Percentiles rank a stretch among this genome's conserved stretches.
Evolutionary conservation across 2,329 filamentous ascomycete genomes (phyloP).

Genomic region (Phyllosticta paracitricarpa): DNA sequence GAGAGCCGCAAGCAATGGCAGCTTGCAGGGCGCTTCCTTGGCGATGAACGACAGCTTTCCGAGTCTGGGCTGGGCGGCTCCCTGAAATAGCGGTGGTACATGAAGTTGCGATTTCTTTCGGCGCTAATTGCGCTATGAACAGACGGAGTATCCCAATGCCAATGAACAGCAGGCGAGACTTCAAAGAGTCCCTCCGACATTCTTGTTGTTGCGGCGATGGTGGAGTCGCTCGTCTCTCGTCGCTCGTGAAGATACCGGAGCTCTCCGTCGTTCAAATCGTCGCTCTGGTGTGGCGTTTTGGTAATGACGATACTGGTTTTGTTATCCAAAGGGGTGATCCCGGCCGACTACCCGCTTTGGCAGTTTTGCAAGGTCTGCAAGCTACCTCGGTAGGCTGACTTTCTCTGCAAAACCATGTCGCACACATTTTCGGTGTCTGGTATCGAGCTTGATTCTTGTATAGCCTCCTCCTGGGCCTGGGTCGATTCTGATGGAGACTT

Average conservation of each 20-base stretch:
- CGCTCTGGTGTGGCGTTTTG: background rate
- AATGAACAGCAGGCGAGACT: background rate
- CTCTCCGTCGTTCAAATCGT: background rate
- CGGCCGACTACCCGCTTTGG: background rate
- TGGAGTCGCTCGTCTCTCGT: background rate
- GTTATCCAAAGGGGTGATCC: background rate
- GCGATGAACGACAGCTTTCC: too few relatives aligned
- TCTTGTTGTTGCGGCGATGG: background rate
- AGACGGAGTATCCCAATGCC: too few relatives aligned
- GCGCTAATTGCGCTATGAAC: too few relatives aligned
- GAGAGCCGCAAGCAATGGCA: too few relatives aligned
- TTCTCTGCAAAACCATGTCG: conserved; percentile 1
- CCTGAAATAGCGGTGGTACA: too few relatives aligned
- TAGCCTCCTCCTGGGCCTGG: background rate
- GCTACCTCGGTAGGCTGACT: background rate
- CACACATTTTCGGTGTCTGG: conserved; percentile 1
- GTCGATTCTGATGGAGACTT: background rate
- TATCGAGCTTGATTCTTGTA: conserved; percentile 5
- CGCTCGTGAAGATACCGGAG: background rate
- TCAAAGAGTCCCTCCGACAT: background rate
- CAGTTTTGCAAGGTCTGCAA: background rate
- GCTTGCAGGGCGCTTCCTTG: too few relatives aligned
- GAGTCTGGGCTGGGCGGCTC: too few relatives aligned
- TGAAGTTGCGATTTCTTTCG: too few relatives aligned
- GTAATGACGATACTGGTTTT: background rate